phyloP scores from a whole-genome alignment of 352 stramenopile genomes.

The Globisporangium barbulae region DNA sequence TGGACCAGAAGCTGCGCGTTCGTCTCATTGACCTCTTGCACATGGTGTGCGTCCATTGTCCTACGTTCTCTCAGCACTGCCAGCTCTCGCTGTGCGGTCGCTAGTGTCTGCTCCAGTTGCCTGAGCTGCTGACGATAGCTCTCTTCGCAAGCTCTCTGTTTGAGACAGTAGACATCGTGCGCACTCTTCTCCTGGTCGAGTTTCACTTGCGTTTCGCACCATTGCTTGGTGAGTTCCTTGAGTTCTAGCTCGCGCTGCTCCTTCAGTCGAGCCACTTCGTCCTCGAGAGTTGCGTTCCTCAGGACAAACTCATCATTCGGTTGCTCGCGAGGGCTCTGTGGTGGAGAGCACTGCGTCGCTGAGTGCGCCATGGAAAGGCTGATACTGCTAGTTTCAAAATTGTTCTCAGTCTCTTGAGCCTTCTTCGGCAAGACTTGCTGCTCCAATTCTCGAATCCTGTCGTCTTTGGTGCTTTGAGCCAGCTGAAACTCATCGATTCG shows the following conservation, averaged over 20 bases:
- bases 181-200: background rate
- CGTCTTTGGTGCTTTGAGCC: conserved; percentile 12
- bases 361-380: background rate
- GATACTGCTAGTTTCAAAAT: background rate
- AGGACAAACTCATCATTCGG: background rate
- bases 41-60: background rate
- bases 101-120: background rate
- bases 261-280: background rate
- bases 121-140: background rate
- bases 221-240: background rate
- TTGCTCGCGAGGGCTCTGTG: background rate
- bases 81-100: conserved; percentile 9
- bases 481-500: conserved; percentile 21
- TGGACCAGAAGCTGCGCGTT: background rate
- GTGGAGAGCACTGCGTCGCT: conserved; percentile 1
- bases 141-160: background rate
- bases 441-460: conserved; percentile 18
- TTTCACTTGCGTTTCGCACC: background rate
- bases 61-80: conserved; percentile 7
- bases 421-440: conserved; percentile 14
- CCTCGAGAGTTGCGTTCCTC: background rate
- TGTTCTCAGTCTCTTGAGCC: background rate
- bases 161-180: background rate
- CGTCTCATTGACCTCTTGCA: background rate
- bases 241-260: background rate